Evolutionary conservation across 352 stramenopile species (phyloP), one percentile per base, ranked within the genome.

Genomic region (Pythium plurisporium): DNA sequence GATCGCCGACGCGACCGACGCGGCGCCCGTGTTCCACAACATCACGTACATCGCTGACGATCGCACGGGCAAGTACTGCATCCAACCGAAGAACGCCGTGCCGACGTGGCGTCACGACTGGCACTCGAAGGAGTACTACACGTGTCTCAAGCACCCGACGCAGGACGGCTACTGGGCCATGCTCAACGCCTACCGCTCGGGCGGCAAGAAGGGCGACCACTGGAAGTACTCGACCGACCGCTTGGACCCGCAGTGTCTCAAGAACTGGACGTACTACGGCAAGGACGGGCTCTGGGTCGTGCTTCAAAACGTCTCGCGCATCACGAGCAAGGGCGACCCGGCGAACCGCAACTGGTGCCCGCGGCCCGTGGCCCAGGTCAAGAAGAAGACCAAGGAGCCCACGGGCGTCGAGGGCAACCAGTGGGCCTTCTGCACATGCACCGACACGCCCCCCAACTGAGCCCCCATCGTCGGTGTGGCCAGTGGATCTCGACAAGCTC

Each of bases 171-270:
- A 33, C 12, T 56, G 48, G 48, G 15, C 22, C 48, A 56, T 56
- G 48, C 48, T 56, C 48, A 56, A 56, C 34, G 48, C 48, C 34
- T 56, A 56, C 48, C 48, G 48, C 48, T 56, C 48, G 14, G 48
- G 48, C 25, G 48, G 48, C 34, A 20, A 14, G 30, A 17, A n/a
- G 34, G 29, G 27, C 48, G 25, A 43, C n/a, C 48, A 56, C 48
- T 56, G 48, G 48, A 46, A 15, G 34, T 46, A 56, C 48, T 25
- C 48, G 9, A 27, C 1, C 19, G 15, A 46, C 48, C 17, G 11
- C n/a, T 37, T 37, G 15, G 33, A 45, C 34, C 2, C 8, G 11
- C 4, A 45, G 23, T 56, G 48, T 12, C 48, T 56, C 19, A 17
- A 33, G 8, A 17, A 56, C 34, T 56, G 48, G 48, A 46, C 23